Conservation (phyloP, 1,284 basidiomycete species). For the Bjerkandera adusta region DNA sequence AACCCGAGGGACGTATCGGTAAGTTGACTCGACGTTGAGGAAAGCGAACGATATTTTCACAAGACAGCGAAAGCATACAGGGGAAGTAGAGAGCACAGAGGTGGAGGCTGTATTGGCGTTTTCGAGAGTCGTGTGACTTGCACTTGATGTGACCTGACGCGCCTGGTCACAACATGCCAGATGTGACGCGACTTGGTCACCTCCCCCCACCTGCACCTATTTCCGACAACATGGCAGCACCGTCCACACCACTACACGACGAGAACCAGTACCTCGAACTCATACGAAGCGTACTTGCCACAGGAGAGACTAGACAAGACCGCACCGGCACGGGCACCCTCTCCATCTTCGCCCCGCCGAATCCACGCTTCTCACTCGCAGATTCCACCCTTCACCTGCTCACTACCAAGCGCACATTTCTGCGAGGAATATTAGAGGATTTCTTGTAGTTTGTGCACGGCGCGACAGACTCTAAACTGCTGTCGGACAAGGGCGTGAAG, state of each 20-base stretch:
- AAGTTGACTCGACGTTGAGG: too few relatives aligned
- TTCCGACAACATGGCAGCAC: too few relatives aligned
- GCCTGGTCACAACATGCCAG: too few relatives aligned
- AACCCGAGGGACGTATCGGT: too few relatives aligned
- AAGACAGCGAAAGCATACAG: too few relatives aligned
- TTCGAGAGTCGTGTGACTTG: too few relatives aligned
- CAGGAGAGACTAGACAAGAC: conserved; percentile 78
- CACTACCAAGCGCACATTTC: conserved; percentile 94
- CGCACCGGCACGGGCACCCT: conserved; percentile 92
- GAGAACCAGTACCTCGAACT: conserved; percentile 87
- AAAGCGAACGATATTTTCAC: too few relatives aligned
- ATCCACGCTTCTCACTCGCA: conserved; percentile 82
- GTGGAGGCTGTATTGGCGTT: too few relatives aligned
- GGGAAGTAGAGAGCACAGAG: too few relatives aligned
- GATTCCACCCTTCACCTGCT: conserved; percentile 79
- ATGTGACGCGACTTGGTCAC: too few relatives aligned
- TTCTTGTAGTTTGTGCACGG: conserved; percentile 96
- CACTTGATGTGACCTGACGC: too few relatives aligned
- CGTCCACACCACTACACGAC: conserved; percentile 69
- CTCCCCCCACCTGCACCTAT: too few relatives aligned
- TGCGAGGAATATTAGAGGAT: conserved; percentile 91
- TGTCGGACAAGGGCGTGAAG: conserved; percentile 85
- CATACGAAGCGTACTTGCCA: conserved; percentile 70
- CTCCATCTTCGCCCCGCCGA: conserved; percentile 86
- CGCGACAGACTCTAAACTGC: conserved; percentile 76